Base-by-base conservation (phyloP, 2,329 filamentous ascomycete species). In the Zasmidium citrigriseum region DNA sequence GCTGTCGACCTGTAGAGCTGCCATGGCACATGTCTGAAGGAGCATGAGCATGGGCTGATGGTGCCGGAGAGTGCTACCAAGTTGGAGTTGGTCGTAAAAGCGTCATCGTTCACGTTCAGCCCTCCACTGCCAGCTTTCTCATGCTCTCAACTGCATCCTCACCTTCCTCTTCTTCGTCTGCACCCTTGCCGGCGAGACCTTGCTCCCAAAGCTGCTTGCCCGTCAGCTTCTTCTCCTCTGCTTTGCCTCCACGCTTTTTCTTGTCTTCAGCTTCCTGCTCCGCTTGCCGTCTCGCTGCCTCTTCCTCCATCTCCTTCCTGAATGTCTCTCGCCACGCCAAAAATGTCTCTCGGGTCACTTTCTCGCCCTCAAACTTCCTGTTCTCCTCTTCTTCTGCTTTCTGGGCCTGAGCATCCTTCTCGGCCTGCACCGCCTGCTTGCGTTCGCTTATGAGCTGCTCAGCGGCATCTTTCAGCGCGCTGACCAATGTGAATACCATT, bases 401-500 rank as follows among this genome's bases (percentile, higher is more conserved):
- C 7, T 82, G 83, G 1, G 81, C 75, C 61, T 80, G 82, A 51
- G 80, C 71, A 50, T 86, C 84, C 52, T 76, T 77, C 52, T 77
- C 67, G 1, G 80, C 82, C 65, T 85, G 77, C 16, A 81, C 83
- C 9, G 81, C 89, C 58, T 86, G 85, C 69, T 87, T 85, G 47
- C 95, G 87, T 62, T 91, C 86, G 16, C 82, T 77, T 65, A 98
- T 86, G 58, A 99, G 83, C 67, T 87, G 83, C 78, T 99, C 95
- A n/a, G 93, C 93, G 52, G 85, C 83, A 59, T 99, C 95, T 73
- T 97, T 98, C 60, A 99, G 78, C 0, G 89, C 86, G 14, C 89
- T 91, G 54, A 96, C 89, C 22, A 99, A 80, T 0, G 93, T 91
- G 76, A 98, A 99, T 1, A 99, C 80, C 95, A 99, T 99, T 55